A percentile compares a stretch with the other conserved stretches of the same genome.
These are phyloP conservation scores for Penicillium coffeae DNA, from an alignment of 495 filamentous ascomycete species.

Conservation along the genomic window DNA sequence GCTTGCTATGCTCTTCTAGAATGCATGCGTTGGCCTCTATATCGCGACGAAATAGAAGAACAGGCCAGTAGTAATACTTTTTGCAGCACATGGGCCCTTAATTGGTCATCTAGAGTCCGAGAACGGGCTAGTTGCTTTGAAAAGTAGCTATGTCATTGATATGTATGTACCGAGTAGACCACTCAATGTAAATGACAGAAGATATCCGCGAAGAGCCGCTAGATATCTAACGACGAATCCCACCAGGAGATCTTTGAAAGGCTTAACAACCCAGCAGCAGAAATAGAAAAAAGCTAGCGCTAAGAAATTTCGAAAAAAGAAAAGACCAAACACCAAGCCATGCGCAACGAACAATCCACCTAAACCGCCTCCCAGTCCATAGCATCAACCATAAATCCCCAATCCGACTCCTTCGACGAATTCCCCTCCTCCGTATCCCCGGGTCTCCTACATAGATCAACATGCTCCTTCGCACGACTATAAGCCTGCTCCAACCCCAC, in stretches of 20 bases:
- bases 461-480: constrained; percentile 22
- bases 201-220: background rate
- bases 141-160: too few relatives aligned
- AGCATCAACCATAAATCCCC: constrained; percentile 61
- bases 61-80: too few relatives aligned
- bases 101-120: too few relatives aligned
- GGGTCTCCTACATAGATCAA: constrained; percentile 18
- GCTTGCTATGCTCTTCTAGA: too few relatives aligned
- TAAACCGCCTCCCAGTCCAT: constrained; percentile 63
- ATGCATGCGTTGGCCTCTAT: too few relatives aligned
- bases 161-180: background rate
- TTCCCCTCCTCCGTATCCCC: constrained; percentile 7
- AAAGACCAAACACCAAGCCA: constrained; percentile 7
- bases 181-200: background rate
- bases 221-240: background rate
- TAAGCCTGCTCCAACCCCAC: constrained; percentile 34
- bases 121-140: too few relatives aligned
- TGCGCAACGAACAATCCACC: constrained; percentile 1
- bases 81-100: too few relatives aligned
- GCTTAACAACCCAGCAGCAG: too few relatives aligned
- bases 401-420: constrained; percentile 34
- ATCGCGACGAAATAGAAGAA: too few relatives aligned
- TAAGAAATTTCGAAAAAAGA: too few relatives aligned
- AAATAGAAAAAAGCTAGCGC: too few relatives aligned
- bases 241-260: too few relatives aligned